Evolutionary conservation across 2,329 filamentous ascomycete species (phyloP).

Genomic region (Myotisia sp.): DNA sequence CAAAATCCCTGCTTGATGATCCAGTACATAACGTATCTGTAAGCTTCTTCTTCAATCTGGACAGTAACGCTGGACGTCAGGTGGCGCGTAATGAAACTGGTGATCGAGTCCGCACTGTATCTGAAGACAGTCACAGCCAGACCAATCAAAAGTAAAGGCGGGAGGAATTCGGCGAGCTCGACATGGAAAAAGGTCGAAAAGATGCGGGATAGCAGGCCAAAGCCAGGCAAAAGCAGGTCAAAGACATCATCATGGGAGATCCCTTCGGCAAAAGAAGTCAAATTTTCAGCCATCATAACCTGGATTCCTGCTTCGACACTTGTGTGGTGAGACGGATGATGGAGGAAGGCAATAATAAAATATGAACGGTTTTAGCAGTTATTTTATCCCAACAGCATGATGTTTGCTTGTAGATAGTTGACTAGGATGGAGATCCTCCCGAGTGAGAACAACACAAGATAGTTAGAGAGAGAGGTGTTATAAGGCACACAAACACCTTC

Average conservation of each 20-base stretch:
- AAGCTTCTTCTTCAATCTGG: constrained; percentile 55
- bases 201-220: constrained; percentile 42
- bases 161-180: constrained; percentile 50
- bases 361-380: too few species aligned
- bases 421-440: too few species aligned
- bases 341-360: too few species aligned
- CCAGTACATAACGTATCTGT: constrained; percentile 60
- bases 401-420: too few species aligned
- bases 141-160: constrained; percentile 37
- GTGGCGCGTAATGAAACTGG: constrained; percentile 37
- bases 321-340: too few species aligned
- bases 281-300: too few species aligned
- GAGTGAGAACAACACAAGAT: too few species aligned
- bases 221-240: constrained; percentile 53
- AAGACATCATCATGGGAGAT: constrained; percentile 25
- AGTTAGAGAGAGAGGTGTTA: too few species aligned
- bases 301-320: too few species aligned
- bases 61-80: constrained; percentile 55
- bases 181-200: constrained; percentile 45
- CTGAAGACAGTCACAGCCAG: constrained; percentile 11
- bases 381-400: too few species aligned
- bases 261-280: too few species aligned
- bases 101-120: constrained; percentile 27
- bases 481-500: too few species aligned
- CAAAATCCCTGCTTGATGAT: constrained; percentile 49